Conservation (phyloP, 805 yeast genomes). For the Yarrowia sp. region DNA sequence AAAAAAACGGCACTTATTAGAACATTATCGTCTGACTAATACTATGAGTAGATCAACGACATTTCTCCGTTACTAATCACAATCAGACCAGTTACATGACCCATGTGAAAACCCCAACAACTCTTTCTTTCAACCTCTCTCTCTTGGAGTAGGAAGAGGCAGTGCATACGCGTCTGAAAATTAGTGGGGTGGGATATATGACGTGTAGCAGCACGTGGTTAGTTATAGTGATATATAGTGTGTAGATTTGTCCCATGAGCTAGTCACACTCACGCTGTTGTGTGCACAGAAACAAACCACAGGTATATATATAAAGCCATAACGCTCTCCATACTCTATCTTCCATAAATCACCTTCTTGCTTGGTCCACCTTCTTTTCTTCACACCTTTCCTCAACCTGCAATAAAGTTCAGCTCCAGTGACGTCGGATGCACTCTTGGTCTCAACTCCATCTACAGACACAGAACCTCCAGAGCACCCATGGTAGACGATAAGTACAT, state of each 20-base stretch:
- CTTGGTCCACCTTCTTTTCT: not conserved
- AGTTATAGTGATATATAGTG: not conserved
- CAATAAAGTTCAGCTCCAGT: not conserved
- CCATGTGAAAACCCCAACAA: no score
- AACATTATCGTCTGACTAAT: no score
- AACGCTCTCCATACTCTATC: not conserved
- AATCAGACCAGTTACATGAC: no score
- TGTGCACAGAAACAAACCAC: no score
- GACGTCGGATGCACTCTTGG: not conserved
- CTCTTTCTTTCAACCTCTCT: no score
- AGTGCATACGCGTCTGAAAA: not conserved
- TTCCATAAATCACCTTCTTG: no score
- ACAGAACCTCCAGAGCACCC: not conserved
- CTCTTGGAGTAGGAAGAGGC: not conserved
- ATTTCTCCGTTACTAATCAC: no score
- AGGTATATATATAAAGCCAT: not conserved
- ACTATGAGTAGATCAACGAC: no score
- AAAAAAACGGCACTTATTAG: no score
- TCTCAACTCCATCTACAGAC: not conserved
- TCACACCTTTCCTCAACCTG: not conserved
- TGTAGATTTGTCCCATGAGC: no score
- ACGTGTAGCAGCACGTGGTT: not conserved
- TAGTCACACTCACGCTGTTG: no score
- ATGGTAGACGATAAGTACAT: conserved; percentile 72
- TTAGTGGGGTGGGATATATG: not conserved